Base-by-base conservation (phyloP, 768 basidiomycete genomes). In the Agaricus blazei region DNA sequence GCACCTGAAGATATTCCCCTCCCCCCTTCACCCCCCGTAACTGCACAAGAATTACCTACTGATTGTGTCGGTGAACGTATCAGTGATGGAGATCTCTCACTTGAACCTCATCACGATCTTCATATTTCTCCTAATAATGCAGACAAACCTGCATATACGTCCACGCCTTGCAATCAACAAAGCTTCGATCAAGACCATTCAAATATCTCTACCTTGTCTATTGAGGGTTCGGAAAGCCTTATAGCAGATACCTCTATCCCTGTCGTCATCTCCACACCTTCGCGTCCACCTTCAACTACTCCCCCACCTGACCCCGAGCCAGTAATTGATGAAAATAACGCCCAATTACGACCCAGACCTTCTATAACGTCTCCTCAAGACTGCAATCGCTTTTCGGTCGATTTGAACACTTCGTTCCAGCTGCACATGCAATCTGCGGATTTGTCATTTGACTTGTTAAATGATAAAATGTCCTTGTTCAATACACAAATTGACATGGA, bases 381-480 rank as follows among this genome's bases (percentile, higher is more conserved):
- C 48, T 34, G 48, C 3, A 74, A 73, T 52, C 74, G 74, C 9
- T 64, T 65, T 50, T 79, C 78, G 27, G 65, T 75, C 15, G 79
- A 82, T 59, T 68, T 79, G 19, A 70, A 77, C 27, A 63, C 74
- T 3, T 78, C 79, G 9, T 80, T 82, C 62, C 74, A 75, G 12
- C 51, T 79, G 28, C 77, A 80, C 38, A 64, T 79, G 36, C 68
- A 72, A 51, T 72, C 72, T 15, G 68, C 72, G 31, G 77, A 79
- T n/a, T 64, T 69, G 36, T 75, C 74, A 34, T 81, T 81, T 60
- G 79, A 82, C 60, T 59, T 82, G 36, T 61, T 82, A 52, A 80
- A 78, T 54, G 80, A 81, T 61, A 76, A 73, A 52, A 72, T 81
- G 48, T 80, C 79, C 0, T 76, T 80, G 58, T 70, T 79, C 42